Percentiles rank a stretch among this genome's conserved stretches.
phyloP scores from a whole-genome alignment of 2,329 filamentous ascomycete genomes.

The Colletotrichum gloeosporioides region DNA sequence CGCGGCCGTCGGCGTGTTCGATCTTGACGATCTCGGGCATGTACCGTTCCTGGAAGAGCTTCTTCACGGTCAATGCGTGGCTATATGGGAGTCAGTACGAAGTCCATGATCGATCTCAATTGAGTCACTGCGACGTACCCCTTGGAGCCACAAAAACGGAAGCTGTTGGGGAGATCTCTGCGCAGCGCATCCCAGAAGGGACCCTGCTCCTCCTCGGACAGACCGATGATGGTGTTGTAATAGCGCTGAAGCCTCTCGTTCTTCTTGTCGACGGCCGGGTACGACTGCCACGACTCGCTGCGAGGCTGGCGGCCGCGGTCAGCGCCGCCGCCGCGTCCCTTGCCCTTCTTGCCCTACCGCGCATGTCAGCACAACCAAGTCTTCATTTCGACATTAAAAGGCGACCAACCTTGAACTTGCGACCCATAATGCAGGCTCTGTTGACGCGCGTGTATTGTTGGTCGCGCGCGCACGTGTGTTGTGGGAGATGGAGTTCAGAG shows the following conservation, averaged over 20 bases:
- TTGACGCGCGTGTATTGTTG: not conserved
- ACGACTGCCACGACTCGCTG: constrained; percentile 32
- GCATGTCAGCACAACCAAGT: not conserved
- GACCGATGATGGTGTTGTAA: constrained; percentile 79
- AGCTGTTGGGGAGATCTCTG: constrained; percentile 92
- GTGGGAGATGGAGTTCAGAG: not conserved
- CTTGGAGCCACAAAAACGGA: constrained; percentile 95
- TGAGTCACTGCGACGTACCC: constrained; percentile 57
- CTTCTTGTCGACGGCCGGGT: constrained; percentile 72
- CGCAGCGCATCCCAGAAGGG: constrained; percentile 85
- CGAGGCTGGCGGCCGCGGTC: constrained; percentile 21
- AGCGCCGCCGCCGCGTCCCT: constrained; percentile 10
- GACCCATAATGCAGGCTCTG: constrained; percentile 11
- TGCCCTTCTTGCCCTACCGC: constrained; percentile 14
- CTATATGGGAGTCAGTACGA: constrained; percentile 43
- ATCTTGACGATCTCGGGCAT: constrained; percentile 90
- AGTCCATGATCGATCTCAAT: not conserved
- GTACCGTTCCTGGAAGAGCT: constrained; percentile 85
- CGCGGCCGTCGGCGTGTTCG: constrained; percentile 79
- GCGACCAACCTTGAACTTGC: constrained; percentile 16
- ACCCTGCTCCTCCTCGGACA: constrained; percentile 78
- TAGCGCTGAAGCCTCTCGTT: constrained; percentile 87
- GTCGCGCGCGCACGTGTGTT: not conserved
- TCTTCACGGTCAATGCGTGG: constrained; percentile 91
- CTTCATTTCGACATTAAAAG: not conserved